Conservation (phyloP, 805 yeast genomes). For the Saccharomyces mikatae region DNA sequence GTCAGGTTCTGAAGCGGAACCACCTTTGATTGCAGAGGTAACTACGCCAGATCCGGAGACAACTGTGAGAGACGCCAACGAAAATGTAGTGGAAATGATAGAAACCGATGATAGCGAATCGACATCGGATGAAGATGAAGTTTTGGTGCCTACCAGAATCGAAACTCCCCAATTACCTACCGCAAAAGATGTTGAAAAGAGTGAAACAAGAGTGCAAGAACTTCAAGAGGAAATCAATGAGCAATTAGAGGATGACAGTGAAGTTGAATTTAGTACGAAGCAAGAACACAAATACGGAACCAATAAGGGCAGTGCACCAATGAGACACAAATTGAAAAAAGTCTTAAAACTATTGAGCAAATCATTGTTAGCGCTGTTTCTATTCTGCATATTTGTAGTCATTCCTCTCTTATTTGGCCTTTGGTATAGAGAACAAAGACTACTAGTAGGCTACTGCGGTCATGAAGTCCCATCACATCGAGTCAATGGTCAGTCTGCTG, state of each 20-base stretch:
- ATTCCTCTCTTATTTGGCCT: conserved; percentile 35
- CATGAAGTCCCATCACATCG: conserved; percentile 34
- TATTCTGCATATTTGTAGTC: conserved; percentile 33
- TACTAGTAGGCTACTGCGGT: conserved; percentile 70
- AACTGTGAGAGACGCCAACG: neutral
- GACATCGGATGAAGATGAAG: neutral
- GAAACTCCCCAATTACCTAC: conserved; percentile 16
- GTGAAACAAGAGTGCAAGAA: conserved; percentile 10
- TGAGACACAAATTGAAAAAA: neutral
- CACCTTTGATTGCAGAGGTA: neutral
- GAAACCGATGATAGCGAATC: conserved; percentile 7
- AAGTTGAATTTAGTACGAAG: conserved; percentile 22
- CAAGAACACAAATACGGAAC: conserved; percentile 14
- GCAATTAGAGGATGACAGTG: neutral
- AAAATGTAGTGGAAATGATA: conserved; percentile 3
- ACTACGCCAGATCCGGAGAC: neutral
- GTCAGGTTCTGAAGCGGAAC: neutral
- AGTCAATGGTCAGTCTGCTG: conserved; percentile 30
- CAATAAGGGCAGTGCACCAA: conserved; percentile 8
- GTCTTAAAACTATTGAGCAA: neutral
- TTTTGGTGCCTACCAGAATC: neutral
- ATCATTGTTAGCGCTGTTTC: conserved; percentile 5
- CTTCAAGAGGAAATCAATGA: conserved; percentile 1
- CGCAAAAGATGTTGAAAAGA: conserved; percentile 12
- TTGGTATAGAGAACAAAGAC: conserved; percentile 60